Percentiles rank a stretch among this genome's conserved stretches.
Conservation (phyloP, 1,139 yeast genomes). For the Suhomyces ambrosiae region DNA sequence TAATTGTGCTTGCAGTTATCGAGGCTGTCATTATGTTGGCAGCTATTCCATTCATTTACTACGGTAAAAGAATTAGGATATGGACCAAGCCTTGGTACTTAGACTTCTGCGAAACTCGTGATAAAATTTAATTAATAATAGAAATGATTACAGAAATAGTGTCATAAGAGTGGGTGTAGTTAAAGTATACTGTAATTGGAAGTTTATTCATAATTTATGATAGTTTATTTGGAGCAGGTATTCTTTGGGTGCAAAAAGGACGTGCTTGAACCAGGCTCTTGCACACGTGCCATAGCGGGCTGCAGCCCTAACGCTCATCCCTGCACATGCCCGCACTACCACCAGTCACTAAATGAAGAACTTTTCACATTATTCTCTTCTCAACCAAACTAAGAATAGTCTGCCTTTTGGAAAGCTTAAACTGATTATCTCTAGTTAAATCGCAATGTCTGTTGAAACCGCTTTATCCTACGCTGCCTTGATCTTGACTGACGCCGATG, state of each 20-base stretch:
- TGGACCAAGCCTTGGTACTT: conserved; percentile 39
- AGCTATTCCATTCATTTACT: conserved; percentile 32
- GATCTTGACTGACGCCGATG: conserved; percentile 96
- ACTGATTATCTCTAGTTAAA: conserved; percentile 31
- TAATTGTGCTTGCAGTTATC: conserved; percentile 38
- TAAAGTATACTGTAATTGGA: no score
- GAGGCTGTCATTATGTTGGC: conserved; percentile 31
- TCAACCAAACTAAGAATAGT: conserved; percentile 27
- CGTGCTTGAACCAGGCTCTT: background rate
- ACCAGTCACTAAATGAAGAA: conserved; percentile 8
- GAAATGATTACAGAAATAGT: no score
- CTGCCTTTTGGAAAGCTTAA: conserved; percentile 27
- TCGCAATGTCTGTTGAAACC: conserved; percentile 56
- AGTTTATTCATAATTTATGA: no score
- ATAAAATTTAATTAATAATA: conserved; percentile 12
- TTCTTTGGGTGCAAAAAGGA: background rate
- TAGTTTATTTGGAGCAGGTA: no score
- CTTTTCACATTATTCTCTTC: conserved; percentile 11
- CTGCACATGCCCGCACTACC: conserved; percentile 6
- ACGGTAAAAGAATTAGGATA: conserved; percentile 38
- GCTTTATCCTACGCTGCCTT: conserved; percentile 90
- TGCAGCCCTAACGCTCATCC: conserved; percentile 10
- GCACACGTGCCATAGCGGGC: conserved; percentile 10
- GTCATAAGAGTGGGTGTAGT: no score
- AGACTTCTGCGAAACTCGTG: conserved; percentile 25